Base-by-base conservation (phyloP, 169 alveolate species). In the Perkinsus marinus region DNA sequence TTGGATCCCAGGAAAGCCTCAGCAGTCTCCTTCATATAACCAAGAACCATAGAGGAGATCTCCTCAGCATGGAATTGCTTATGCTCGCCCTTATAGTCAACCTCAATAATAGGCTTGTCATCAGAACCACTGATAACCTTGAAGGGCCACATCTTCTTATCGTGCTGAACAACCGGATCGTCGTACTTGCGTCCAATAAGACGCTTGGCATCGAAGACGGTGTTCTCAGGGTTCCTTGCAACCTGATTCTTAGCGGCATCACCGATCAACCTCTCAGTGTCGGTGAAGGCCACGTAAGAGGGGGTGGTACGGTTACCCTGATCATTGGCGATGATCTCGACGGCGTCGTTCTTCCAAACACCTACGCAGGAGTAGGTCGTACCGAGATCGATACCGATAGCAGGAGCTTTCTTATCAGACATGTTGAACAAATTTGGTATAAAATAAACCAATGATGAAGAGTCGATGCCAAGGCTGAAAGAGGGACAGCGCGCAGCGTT, bases 261-360 rank as follows among this genome's bases (percentile, higher is more conserved):
- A 19, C 99, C 99, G 39, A 98, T 96, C 90, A 97, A 95, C 93
- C 99, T 96, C 92, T 98, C 99, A 39, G 96, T 94, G 41, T 97
- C 99, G 43, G 99, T 98, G 95, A 97, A 98, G 39, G 99, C 99
- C 39, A 98, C 99, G 93, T 98, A 98, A 0, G 99, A 97, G 36
- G 99, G 99, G 2, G 99, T 98, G 69, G 99, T 98, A 91, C 99
- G 95, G 94, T 98, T 98, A 43, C 99, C 99, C 92, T 98, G 98
- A 91, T 99, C 97, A 94, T 98, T 98, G 92, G 98, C 99, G 90
- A 98, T 96, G 68, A 98, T 99, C 94, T 98, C 92, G 39, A 92
- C 93, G 94, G 96, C 97, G 92, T 98, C 98, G 95, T 98, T 97
- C 93, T 97, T 96, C 96, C 97, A 97, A 89, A 97, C 98, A 47